These are phyloP conservation scores for Russula vinacea DNA, from an alignment of 768 basidiomycete genomes.

Conservation along the genomic window DNA sequence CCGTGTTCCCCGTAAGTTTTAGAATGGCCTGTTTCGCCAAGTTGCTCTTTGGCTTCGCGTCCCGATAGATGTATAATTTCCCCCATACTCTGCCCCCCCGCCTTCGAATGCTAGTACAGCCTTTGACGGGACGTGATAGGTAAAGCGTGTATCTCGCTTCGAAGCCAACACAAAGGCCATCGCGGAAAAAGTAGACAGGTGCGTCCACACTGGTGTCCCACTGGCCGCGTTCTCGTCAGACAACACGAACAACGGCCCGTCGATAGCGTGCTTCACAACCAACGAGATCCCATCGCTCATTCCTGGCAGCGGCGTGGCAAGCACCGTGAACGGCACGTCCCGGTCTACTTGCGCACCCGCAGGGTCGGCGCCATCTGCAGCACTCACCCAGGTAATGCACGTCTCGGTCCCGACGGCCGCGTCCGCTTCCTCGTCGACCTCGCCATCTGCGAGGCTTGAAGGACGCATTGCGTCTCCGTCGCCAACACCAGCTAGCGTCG, in stretches of 20 bases:
- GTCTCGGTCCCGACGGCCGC: conserved; percentile 62
- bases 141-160: conserved; percentile 86
- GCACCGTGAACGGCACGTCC: conserved; percentile 47
- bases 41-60: conserved; percentile 47
- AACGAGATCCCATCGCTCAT: conserved; percentile 42
- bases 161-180: conserved; percentile 92
- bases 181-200: conserved; percentile 81
- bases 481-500: conserved; percentile 49
- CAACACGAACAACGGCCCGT: conserved; percentile 34
- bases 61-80: conserved; percentile 86
- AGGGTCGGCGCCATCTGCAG: conserved; percentile 46
- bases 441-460: conserved; percentile 77
- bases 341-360: conserved; percentile 41
- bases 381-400: conserved; percentile 62
- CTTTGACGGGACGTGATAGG: conserved; percentile 59
- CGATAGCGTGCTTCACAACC: conserved; percentile 59
- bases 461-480: conserved; percentile 53
- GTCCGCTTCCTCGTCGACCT: conserved; percentile 90
- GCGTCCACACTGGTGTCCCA: conserved; percentile 54
- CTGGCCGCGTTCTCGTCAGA: conserved; percentile 27
- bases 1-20: conserved; percentile 63
- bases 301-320: conserved; percentile 74
- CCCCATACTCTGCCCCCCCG: conserved; percentile 60
- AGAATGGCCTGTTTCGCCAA: conserved; percentile 81
- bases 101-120: conserved; percentile 83